Percentiles rank a stretch among this genome's conserved stretches.
Conservation (phyloP, 2,329 filamentous ascomycete species). For the Didymella glomerata region DNA sequence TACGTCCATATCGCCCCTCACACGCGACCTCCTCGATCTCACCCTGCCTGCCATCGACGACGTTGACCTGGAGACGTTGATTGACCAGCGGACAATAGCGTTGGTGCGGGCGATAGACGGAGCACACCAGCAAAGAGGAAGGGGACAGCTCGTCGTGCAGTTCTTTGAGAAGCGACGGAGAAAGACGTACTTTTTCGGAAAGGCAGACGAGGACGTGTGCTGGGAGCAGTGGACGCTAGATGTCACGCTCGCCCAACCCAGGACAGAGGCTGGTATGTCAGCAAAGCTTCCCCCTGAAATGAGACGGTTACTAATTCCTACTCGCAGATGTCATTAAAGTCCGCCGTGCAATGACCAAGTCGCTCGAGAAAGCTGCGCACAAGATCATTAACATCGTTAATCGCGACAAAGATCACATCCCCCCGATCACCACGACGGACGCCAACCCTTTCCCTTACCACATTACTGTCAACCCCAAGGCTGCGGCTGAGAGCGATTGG, state of each 20-base stretch:
- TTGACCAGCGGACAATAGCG: slow-evolving; percentile 83
- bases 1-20: slow-evolving; percentile 80
- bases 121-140: slow-evolving; percentile 64
- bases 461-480: slow-evolving; percentile 84
- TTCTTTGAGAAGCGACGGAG: slow-evolving; percentile 93
- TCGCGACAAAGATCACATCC: slow-evolving; percentile 92
- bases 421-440: slow-evolving; percentile 91
- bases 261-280: slow-evolving; percentile 81
- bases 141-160: slow-evolving; percentile 83
- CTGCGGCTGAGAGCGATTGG: slow-evolving; percentile 70
- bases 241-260: slow-evolving; percentile 88
- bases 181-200: slow-evolving; percentile 75
- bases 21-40: slow-evolving; percentile 88
- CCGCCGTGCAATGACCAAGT: slow-evolving; percentile 88
- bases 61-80: slow-evolving; percentile 89
- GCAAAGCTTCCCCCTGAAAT: neutral
- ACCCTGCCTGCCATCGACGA: slow-evolving; percentile 90
- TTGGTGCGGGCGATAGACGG: slow-evolving; percentile 79
- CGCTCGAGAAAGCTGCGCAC: slow-evolving; percentile 83
- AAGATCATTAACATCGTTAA: slow-evolving; percentile 91
- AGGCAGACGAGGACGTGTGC: slow-evolving; percentile 89
- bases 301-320: slow-evolving; percentile 7
- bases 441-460: slow-evolving; percentile 95
- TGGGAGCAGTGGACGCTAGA: slow-evolving; percentile 97
- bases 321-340: slow-evolving; percentile 83